A percentile compares a stretch with the other conserved stretches of the same genome.
Evolutionary conservation across 176 grass and related monocot genomes (phyloP).

Genomic region (Hordeum marinum): DNA sequence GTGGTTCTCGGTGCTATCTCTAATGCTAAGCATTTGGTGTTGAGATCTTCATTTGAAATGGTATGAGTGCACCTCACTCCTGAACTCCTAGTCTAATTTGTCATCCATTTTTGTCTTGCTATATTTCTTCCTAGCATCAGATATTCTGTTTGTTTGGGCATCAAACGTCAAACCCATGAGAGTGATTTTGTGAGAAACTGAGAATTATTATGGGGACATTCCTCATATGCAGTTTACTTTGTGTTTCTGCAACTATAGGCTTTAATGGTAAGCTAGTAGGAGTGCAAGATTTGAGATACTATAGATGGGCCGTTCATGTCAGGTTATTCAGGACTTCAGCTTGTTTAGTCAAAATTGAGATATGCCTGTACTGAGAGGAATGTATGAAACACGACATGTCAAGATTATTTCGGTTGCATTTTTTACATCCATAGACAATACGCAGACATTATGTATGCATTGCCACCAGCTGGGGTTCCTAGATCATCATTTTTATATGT

Average conservation of each 20-base stretch:
- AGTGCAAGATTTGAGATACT: background rate
- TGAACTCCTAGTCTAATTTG: background rate
- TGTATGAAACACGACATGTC: background rate
- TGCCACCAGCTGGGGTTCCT: background rate
- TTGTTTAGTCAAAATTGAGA: background rate
- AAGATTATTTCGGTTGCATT: too few species aligned
- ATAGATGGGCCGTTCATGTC: background rate
- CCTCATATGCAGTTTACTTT: background rate
- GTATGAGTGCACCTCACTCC: background rate
- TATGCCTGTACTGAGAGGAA: background rate
- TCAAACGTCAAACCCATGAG: background rate
- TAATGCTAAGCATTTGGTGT: background rate
- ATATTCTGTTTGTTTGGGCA: background rate
- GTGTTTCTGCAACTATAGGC: background rate
- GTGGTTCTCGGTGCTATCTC: conserved; percentile 10
- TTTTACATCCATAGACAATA: background rate
- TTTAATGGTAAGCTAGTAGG: background rate
- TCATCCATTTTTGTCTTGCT: background rate
- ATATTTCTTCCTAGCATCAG: background rate
- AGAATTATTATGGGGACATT: too few species aligned
- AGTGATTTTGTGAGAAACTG: too few species aligned
- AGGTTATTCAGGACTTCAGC: background rate
- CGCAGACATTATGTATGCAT: background rate
- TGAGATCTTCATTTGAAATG: background rate
- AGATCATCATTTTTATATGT: background rate